Conservation (phyloP, 768 basidiomycete species). For the Hypholoma sublateritium region DNA sequence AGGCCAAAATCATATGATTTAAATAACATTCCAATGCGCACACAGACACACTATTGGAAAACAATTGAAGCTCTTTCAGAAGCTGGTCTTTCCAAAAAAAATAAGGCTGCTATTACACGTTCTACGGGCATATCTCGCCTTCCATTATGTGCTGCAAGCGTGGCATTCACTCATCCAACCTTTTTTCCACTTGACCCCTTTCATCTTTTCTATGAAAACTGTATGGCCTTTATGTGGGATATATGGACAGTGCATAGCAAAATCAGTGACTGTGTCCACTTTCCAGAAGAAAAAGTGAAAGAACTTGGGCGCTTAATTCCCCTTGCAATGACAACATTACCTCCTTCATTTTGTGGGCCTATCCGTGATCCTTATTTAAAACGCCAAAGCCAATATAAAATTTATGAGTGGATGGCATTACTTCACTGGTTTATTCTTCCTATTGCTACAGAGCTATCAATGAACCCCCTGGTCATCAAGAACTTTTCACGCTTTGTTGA, state of each 20-base stretch:
- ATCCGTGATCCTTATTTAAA: conserved; percentile 29
- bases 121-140: conserved; percentile 23
- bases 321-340: conserved; percentile 29
- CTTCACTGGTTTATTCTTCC: conserved; percentile 35
- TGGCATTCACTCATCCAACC: conserved; percentile 29
- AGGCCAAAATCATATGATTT: conserved; percentile 21
- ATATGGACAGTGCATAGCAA: conserved; percentile 24
- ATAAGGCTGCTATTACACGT: too few relatives aligned
- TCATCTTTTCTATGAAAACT: conserved; percentile 35
- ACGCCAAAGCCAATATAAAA: conserved; percentile 35
- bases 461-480: conserved; percentile 19
- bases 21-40: conserved; percentile 18
- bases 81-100: too few relatives aligned
- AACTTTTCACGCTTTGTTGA: conserved; percentile 28
- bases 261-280: too few relatives aligned
- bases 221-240: conserved; percentile 28
- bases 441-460: conserved; percentile 28
- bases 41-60: too few relatives aligned
- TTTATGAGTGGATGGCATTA: conserved; percentile 35
- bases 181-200: conserved; percentile 37
- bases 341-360: conserved; percentile 31
- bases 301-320: too few relatives aligned
- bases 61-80: too few relatives aligned
- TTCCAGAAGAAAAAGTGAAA: too few relatives aligned
- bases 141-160: conserved; percentile 27